Evolutionary conservation across 106 monocot species (phyloP).

Genomic region (Narthecium ossifragum): DNA sequence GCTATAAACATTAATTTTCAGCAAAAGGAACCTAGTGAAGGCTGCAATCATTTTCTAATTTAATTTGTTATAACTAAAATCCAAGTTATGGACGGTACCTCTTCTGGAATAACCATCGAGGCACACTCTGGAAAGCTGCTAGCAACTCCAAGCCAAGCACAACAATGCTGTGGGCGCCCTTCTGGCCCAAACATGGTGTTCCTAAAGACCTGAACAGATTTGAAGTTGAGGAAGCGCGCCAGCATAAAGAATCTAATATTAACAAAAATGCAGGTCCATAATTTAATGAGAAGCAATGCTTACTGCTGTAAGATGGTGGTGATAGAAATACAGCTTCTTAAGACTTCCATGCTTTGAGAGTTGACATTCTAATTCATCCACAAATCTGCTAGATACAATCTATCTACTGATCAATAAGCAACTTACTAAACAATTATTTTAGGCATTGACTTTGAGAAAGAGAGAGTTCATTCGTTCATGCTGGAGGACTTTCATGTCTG

Average conservation of each 20-base stretch:
- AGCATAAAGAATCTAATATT: too few species aligned
- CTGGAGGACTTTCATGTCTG: too few species aligned
- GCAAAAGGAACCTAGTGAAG: too few species aligned
- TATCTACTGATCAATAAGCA: too few species aligned
- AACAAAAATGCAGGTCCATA: not conserved
- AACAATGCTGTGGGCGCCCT: slow-evolving; percentile 95
- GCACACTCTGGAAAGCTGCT: slow-evolving; percentile 95
- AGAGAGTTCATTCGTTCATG: too few species aligned
- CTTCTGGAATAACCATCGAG: slow-evolving; percentile 69
- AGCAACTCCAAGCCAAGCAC: slow-evolving; percentile 97
- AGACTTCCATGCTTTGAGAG: slow-evolving; percentile 90
- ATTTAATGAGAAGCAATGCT: not conserved
- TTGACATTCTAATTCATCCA: slow-evolving; percentile 89
- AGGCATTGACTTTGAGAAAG: too few species aligned
- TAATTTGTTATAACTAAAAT: too few species aligned
- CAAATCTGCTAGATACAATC: slow-evolving; percentile 49
- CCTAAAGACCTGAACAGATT: slow-evolving; percentile 73
- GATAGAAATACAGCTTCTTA: slow-evolving; percentile 89
- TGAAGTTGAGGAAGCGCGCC: not conserved
- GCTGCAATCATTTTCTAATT: too few species aligned
- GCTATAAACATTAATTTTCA: too few species aligned
- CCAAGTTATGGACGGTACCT: slow-evolving; percentile 37
- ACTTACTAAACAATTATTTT: too few species aligned
- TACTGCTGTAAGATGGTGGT: slow-evolving; percentile 91
- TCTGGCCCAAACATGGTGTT: slow-evolving; percentile 99